Evolutionary conservation across 2,329 filamentous ascomycete species (phyloP).

Genomic region (Diaporthe capsici): DNA sequence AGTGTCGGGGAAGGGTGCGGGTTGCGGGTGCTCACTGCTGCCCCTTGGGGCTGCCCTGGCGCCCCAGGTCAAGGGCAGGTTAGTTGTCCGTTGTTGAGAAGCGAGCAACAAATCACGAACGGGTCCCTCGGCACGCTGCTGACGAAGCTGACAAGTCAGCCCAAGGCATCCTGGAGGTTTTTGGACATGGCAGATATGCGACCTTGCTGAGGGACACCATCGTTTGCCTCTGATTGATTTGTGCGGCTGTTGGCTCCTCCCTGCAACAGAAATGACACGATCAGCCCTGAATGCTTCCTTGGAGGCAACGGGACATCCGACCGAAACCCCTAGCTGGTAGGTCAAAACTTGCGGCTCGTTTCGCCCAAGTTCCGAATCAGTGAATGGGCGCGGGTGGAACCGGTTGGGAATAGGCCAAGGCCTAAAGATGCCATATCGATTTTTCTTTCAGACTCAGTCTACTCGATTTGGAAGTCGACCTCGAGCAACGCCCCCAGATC

Average conservation of each 20-base stretch:
- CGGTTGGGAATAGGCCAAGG: constrained; percentile 21
- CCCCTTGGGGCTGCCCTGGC: constrained; percentile 25
- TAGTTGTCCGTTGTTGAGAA: constrained; percentile 24
- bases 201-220: neutral
- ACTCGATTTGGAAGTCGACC: constrained; percentile 36
- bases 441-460: constrained; percentile 11
- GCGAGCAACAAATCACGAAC: constrained; percentile 19
- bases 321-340: constrained; percentile 31
- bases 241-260: constrained; percentile 22
- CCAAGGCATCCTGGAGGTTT: constrained; percentile 13
- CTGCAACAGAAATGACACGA: constrained; percentile 7
- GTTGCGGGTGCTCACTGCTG: constrained; percentile 12
- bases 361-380: constrained; percentile 42
- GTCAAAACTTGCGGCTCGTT: constrained; percentile 38
- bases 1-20: constrained; percentile 28
- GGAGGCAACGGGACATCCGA: constrained; percentile 25
- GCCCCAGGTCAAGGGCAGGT: constrained; percentile 12
- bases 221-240: constrained; percentile 12
- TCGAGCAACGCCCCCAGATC: constrained; percentile 35
- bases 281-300: constrained; percentile 3
- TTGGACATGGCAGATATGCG: constrained; percentile 18
- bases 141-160: constrained; percentile 31
- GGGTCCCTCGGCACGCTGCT: constrained; percentile 11
- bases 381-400: constrained; percentile 29
- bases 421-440: neutral